phyloP scores from a whole-genome alignment of 305 asterid species.

The Fraxinus nigra region DNA sequence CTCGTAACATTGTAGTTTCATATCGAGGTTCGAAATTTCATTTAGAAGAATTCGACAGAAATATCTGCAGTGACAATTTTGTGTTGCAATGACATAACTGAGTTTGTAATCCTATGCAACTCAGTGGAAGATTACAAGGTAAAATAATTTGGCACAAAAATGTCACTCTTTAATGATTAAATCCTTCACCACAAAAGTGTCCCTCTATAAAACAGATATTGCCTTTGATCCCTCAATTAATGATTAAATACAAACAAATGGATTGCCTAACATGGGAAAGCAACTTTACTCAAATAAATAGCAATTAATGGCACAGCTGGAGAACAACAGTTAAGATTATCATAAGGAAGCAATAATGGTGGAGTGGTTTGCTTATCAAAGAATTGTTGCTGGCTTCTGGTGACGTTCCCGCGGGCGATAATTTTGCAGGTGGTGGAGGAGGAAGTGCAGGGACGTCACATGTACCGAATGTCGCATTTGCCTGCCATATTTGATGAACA shows the following conservation, averaged over 20 bases:
- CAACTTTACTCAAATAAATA: neutral
- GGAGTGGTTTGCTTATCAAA: slow-evolving; percentile 25
- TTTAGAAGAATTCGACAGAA: neutral
- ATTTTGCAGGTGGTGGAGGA: slow-evolving; percentile 84
- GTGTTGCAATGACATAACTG: neutral
- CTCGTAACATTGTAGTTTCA: neutral
- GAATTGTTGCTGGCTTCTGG: slow-evolving; percentile 31
- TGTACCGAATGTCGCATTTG: slow-evolving; percentile 48
- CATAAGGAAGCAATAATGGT: slow-evolving; percentile 35
- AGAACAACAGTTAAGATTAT: slow-evolving; percentile 28
- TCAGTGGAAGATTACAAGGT: neutral
- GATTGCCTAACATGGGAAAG: neutral
- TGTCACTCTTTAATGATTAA: neutral
- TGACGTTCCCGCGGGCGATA: slow-evolving; percentile 19
- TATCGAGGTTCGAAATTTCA: neutral
- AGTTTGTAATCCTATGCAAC: neutral
- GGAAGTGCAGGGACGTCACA: slow-evolving; percentile 72
- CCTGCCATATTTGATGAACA: slow-evolving; percentile 36
- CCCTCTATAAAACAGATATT: neutral
- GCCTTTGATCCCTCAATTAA: neutral
- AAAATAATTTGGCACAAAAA: neutral
- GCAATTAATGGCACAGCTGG: slow-evolving; percentile 28
- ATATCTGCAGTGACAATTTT: neutral
- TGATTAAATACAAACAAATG: neutral
- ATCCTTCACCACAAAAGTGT: neutral